Conservation (phyloP, 1,284 basidiomycete species). For the Cryptococcus sp. region DNA sequence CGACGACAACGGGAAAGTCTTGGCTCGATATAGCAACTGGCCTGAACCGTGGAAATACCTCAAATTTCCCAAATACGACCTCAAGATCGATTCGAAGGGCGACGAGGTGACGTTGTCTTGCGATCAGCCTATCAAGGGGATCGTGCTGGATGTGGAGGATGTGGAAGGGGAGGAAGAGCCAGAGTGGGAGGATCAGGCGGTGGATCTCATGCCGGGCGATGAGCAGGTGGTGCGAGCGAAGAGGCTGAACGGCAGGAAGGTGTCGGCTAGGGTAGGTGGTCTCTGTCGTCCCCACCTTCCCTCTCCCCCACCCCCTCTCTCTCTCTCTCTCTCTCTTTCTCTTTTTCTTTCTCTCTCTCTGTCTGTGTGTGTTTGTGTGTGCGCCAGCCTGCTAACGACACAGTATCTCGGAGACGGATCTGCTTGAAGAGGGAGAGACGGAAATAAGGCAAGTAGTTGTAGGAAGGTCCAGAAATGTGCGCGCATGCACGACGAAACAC, state of each 20-base stretch:
- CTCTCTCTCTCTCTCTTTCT: too few species aligned
- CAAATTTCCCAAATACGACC: conserved; percentile 62
- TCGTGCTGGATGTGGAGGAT: conserved; percentile 65
- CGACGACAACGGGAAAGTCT: conserved; percentile 52
- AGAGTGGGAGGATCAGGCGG: conserved; percentile 76
- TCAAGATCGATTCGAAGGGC: conserved; percentile 55
- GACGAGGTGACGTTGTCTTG: conserved; percentile 60
- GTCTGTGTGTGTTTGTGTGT: too few species aligned
- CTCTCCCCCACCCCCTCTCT: too few species aligned
- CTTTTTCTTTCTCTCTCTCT: too few species aligned
- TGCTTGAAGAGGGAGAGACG: not conserved
- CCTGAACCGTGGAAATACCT: conserved; percentile 88
- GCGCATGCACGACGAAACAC: too few species aligned
- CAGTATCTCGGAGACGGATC: not conserved
- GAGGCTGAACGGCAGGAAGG: conserved; percentile 60
- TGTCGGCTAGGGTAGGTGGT: conserved; percentile 52
- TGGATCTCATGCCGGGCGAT: conserved; percentile 80
- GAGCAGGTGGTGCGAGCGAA: conserved; percentile 58
- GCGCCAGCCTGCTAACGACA: too few species aligned
- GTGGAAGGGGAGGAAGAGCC: conserved; percentile 54
- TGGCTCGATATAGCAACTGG: conserved; percentile 67
- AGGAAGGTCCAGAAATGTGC: too few species aligned
- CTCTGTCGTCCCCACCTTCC: too few species aligned
- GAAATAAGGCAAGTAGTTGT: not conserved
- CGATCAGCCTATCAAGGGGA: conserved; percentile 71